These are phyloP conservation scores for Trichoderma cornu-damae DNA, from an alignment of 2,329 filamentous ascomycete species.

Conservation along the genomic window DNA sequence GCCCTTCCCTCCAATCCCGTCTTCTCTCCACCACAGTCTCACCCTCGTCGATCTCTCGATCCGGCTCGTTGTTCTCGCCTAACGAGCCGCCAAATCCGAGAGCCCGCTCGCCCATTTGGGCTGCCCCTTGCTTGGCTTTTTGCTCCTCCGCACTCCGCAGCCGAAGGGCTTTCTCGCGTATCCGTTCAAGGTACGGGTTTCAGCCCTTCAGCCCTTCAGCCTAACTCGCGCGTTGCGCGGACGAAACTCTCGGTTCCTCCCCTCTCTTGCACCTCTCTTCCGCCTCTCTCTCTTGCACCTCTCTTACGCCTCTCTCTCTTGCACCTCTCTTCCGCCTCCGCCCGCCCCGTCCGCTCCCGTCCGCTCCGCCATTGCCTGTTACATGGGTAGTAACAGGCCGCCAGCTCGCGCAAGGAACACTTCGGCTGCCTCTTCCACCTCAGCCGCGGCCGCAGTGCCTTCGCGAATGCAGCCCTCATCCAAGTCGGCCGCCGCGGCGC, in stretches of 20 bases:
- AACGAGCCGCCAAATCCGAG: slow-evolving; percentile 11
- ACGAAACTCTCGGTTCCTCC: neutral
- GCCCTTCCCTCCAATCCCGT: neutral
- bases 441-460: slow-evolving; percentile 11
- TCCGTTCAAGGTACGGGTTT: slow-evolving; percentile 10
- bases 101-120: neutral
- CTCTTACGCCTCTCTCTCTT: neutral
- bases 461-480: slow-evolving; percentile 49
- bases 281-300: neutral
- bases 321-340: neutral
- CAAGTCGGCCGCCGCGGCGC: slow-evolving; percentile 49
- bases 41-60: slow-evolving; percentile 15
- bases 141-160: neutral
- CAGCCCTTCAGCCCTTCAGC: slow-evolving; percentile 5
- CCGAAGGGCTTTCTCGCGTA: slow-evolving; percentile 5
- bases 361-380: neutral
- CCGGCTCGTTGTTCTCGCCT: slow-evolving; percentile 8
- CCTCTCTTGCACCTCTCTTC: neutral
- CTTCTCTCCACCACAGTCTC: slow-evolving; percentile 12
- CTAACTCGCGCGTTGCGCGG: slow-evolving; percentile 1
- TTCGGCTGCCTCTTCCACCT: slow-evolving; percentile 36
- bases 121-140: neutral
- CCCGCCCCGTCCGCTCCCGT: neutral
- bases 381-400: slow-evolving; percentile 43
- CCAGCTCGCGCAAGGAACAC: slow-evolving; percentile 32